Evolutionary conservation across 192 early-diverging fungal species (phyloP), one percentile per base, ranked within the genome.

Genomic region (Coemansia sp.): DNA sequence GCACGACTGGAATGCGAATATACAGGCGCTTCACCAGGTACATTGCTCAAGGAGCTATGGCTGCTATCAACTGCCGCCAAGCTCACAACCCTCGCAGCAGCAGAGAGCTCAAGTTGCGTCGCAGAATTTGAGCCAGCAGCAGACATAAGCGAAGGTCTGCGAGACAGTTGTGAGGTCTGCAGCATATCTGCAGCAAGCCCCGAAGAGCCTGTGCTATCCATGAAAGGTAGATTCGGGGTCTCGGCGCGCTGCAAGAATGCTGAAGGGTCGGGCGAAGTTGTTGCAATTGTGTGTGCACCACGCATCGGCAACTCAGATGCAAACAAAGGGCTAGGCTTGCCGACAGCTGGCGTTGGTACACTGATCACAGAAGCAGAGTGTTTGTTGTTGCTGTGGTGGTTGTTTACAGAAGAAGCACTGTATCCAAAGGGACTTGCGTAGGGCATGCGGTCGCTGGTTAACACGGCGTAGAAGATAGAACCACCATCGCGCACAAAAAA

Each of bases 401-500:
- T 36, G 33, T 36, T 36, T 6, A 11, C 33, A 10, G 36, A 54
- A 19, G 63, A 27, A 9, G 29, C 54, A 51, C 31, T 53, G 19
- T 25, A 14, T 6, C 62, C 64, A 66, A 81, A 81, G 21, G 74
- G 79, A 32, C 54, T 76, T 29, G 61, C 57, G 25, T 72, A 70
- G 14, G 79, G 67, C n/a, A 66, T 67, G 33, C 79, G 70, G 46
- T 66, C 66, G 2, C 69, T 59, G 14, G 66, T 66, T 23, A 81
- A 61, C 46, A 64, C 54, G 2, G 74, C 79, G 20, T 76, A 82
- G 53, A 82, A 82, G 1, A 82, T 73, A 22, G 74, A 70, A 24
- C 54, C 46, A 10, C 68, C 68, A 21, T 82, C 79, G 71, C 79
- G 79, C 42, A 82, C 79, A 66, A 74, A 76, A 50, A 82, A 82